These are phyloP conservation scores for Colletotrichum cuscutae DNA, from an alignment of 2,329 filamentous ascomycete species.

Conservation along the genomic window DNA sequence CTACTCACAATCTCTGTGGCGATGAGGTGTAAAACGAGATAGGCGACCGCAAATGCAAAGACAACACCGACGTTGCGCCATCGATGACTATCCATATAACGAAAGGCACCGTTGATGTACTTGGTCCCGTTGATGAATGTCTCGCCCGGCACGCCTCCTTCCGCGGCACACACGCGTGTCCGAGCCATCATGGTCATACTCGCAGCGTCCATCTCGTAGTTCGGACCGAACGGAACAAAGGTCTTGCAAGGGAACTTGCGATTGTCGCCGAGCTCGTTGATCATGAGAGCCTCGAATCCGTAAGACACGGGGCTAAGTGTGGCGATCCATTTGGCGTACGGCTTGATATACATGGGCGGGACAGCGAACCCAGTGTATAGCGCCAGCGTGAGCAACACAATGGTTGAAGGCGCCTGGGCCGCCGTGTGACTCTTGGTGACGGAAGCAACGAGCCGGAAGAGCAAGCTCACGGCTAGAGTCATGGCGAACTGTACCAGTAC, in stretches of 20 bases:
- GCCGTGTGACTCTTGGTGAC: slow-evolving; percentile 59
- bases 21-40: slow-evolving; percentile 19
- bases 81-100: slow-evolving; percentile 9
- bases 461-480: slow-evolving; percentile 69
- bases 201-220: slow-evolving; percentile 33
- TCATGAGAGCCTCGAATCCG: slow-evolving; percentile 27
- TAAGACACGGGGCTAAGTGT: slow-evolving; percentile 27
- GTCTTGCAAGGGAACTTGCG: slow-evolving; percentile 20
- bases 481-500: slow-evolving; percentile 69
- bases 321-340: slow-evolving; percentile 25
- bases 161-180: slow-evolving; percentile 18
- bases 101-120: slow-evolving; percentile 21
- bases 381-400: slow-evolving; percentile 17
- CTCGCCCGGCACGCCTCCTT: slow-evolving; percentile 9
- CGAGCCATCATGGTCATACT: background rate
- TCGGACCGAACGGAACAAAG: slow-evolving; percentile 21
- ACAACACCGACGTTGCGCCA: slow-evolving; percentile 31
- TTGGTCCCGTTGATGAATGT: slow-evolving; percentile 12
- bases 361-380: slow-evolving; percentile 31
- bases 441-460: slow-evolving; percentile 75
- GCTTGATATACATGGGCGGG: slow-evolving; percentile 19
- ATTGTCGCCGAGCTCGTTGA: slow-evolving; percentile 28
- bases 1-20: slow-evolving; percentile 26
- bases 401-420: slow-evolving; percentile 24
- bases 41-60: slow-evolving; percentile 10